phyloP scores from a whole-genome alignment of 179 eudicot genomes.

The Patellifolia procumbens region DNA sequence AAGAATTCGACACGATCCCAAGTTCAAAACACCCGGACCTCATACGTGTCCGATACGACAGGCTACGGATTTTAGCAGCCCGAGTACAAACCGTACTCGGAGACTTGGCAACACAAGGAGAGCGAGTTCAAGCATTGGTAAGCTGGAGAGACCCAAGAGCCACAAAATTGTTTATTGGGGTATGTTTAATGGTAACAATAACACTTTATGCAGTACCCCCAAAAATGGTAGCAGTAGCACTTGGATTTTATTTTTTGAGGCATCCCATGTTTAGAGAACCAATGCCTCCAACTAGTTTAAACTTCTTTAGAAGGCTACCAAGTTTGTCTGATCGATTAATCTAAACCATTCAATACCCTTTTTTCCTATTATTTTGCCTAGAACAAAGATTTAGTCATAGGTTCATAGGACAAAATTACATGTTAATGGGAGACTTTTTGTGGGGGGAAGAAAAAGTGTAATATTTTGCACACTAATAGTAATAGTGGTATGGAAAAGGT shows the following conservation, averaged over 20 bases:
- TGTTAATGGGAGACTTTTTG: constrained; percentile 12
- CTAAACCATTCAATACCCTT: constrained; percentile 23
- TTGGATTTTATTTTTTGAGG: constrained; percentile 88
- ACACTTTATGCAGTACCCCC: constrained; percentile 79
- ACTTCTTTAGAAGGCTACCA: constrained; percentile 86
- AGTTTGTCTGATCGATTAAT: constrained; percentile 88
- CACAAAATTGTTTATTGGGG: constrained; percentile 75
- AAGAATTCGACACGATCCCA: constrained; percentile 87
- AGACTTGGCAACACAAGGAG: constrained; percentile 91
- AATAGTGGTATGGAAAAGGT: neutral
- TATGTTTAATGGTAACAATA: constrained; percentile 65
- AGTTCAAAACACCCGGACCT: constrained; percentile 76
- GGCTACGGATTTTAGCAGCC: constrained; percentile 71
- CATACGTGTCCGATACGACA: constrained; percentile 60
- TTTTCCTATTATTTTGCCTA: constrained; percentile 7
- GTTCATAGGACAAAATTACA: constrained; percentile 12
- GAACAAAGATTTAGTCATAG: constrained; percentile 15
- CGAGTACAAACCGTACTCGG: constrained; percentile 90
- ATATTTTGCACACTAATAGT: neutral
- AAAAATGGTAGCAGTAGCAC: constrained; percentile 96
- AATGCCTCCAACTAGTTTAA: constrained; percentile 86
- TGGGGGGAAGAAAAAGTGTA: constrained; percentile 6
- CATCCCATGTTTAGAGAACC: constrained; percentile 99
- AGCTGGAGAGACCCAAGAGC: constrained; percentile 99
- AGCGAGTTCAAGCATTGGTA: constrained; percentile 82